Conservation (phyloP, 352 stramenopile species). For the Pythium plurisporium region DNA sequence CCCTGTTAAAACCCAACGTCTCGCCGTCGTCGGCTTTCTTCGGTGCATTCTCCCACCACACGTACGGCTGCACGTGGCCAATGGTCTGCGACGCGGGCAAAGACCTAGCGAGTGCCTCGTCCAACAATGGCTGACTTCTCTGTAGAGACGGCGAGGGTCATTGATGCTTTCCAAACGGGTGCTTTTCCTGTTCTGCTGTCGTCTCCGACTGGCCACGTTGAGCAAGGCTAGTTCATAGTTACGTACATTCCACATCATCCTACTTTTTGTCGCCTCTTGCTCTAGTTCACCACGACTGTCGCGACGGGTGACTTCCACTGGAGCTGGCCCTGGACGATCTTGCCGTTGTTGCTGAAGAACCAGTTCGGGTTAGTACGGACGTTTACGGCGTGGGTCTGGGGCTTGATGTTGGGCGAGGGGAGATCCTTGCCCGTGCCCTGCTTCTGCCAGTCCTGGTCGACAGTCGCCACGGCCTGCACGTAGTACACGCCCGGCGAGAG, state of each 20-base stretch:
- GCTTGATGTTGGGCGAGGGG: constrained; percentile 41
- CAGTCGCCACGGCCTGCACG: constrained; percentile 54
- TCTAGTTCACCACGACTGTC: constrained; percentile 2
- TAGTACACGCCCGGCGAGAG: constrained; percentile 44
- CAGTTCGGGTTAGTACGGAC: constrained; percentile 47
- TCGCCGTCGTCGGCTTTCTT: too few relatives aligned
- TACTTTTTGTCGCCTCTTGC: too few relatives aligned
- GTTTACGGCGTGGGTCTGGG: constrained; percentile 74
- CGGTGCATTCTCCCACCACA: too few relatives aligned
- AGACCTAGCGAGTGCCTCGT: constrained; percentile 43
- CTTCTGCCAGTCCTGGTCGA: constrained; percentile 72
- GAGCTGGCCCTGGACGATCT: constrained; percentile 51
- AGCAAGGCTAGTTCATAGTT: too few relatives aligned
- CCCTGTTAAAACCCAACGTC: too few relatives aligned
- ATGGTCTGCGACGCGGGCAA: constrained; percentile 37
- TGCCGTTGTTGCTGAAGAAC: constrained; percentile 56
- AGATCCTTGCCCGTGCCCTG: constrained; percentile 22
- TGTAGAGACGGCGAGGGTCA: too few relatives aligned
- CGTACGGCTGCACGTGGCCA: constrained; percentile 93
- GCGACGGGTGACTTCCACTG: constrained; percentile 44
- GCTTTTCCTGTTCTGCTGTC: too few relatives aligned
- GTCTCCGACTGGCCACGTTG: too few relatives aligned
- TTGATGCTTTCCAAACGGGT: too few relatives aligned
- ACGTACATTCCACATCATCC: too few relatives aligned
- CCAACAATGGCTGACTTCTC: too few relatives aligned